Conservation (phyloP, 2,329 filamentous ascomycete species). For the Cladosporium sp. region DNA sequence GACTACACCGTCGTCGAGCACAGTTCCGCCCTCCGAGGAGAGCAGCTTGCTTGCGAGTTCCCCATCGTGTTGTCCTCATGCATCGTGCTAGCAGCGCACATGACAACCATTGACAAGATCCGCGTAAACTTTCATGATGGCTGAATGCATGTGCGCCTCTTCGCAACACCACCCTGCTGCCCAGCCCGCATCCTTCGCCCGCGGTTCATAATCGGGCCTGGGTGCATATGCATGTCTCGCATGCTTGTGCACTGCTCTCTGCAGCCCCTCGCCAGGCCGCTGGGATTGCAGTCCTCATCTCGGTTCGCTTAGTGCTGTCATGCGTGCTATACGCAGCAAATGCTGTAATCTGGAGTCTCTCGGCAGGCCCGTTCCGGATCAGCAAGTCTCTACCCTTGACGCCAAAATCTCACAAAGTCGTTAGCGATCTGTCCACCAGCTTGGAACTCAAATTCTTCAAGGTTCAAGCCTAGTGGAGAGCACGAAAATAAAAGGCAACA, state of each 20-base stretch:
- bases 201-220: not conserved
- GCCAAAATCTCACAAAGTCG: not conserved
- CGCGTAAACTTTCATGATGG: not conserved
- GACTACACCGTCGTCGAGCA: not conserved
- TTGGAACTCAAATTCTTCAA: not conserved
- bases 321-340: not conserved
- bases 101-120: not conserved
- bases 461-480: not conserved
- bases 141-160: not conserved
- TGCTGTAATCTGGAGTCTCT: not conserved
- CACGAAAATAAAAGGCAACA: not conserved
- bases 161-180: not conserved
- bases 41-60: no score
- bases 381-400: not conserved
- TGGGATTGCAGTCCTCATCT: not conserved
- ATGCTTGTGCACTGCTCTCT: not conserved
- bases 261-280: not conserved
- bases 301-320: not conserved
- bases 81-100: not conserved
- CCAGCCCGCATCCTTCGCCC: not conserved
- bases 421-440: not conserved
- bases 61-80: no score
- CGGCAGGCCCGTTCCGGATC: slow-evolving; percentile 3
- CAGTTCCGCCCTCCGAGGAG: no score
- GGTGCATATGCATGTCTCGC: no score